Evolutionary conservation across 176 grass and related monocot species (phyloP).

Genomic region (Eragrostis nindensis): DNA sequence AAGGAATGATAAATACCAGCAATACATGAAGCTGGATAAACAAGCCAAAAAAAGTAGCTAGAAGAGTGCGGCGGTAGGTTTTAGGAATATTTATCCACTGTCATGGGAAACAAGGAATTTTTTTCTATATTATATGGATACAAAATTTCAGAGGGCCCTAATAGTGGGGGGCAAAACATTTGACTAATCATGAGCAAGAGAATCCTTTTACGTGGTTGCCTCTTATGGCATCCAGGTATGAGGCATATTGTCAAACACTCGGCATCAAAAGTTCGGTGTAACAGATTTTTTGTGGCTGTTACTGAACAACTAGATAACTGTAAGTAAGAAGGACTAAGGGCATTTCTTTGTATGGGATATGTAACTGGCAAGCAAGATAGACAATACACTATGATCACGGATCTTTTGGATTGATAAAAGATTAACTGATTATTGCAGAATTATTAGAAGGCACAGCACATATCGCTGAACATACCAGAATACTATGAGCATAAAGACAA

Average conservation of each 20-base stretch:
- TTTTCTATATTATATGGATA: neutral
- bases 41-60: constrained; percentile 11
- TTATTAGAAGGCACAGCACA: neutral
- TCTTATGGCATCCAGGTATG: neutral
- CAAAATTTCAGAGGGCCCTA: neutral
- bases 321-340: neutral
- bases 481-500: constrained; percentile 3
- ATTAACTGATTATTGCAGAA: neutral
- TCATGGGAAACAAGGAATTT: neutral
- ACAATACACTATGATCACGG: neutral
- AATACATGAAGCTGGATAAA: neutral
- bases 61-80: neutral
- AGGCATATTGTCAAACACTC: neutral
- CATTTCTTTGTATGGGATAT: neutral
- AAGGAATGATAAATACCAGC: neutral
- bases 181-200: neutral
- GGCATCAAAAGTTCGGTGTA: too few species aligned
- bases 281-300: neutral
- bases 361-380: neutral
- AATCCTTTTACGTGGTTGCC: too few species aligned
- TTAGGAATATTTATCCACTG: neutral
- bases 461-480: constrained; percentile 2
- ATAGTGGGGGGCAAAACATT: neutral
- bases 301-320: neutral
- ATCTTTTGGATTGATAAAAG: neutral